phyloP scores from a whole-genome alignment of 306 rosid genomes.

The Prinsepia uniflora region DNA sequence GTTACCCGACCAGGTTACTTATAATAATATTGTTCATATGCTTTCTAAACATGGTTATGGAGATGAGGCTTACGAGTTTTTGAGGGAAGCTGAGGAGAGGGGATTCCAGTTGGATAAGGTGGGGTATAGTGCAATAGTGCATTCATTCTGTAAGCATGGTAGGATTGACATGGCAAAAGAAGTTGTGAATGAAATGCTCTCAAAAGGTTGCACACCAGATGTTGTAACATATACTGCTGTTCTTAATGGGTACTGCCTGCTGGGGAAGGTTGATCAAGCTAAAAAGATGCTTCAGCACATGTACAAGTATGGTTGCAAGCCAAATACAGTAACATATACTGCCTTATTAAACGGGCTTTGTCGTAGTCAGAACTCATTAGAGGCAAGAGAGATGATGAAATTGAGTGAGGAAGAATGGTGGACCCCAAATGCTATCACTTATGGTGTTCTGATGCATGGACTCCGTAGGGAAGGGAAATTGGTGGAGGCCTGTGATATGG shows the following conservation, averaged over 20 bases:
- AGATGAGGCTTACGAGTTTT: constrained; percentile 59
- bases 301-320: constrained; percentile 79
- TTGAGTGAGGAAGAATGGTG: constrained; percentile 82
- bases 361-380: constrained; percentile 62
- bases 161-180: constrained; percentile 58
- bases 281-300: constrained; percentile 79
- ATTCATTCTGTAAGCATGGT: constrained; percentile 68
- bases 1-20: constrained; percentile 75
- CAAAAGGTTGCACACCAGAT: constrained; percentile 70
- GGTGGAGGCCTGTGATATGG: constrained; percentile 66
- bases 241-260: constrained; percentile 62
- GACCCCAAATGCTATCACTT: constrained; percentile 79
- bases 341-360: constrained; percentile 79
- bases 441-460: constrained; percentile 74
- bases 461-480: constrained; percentile 76
- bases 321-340: constrained; percentile 74
- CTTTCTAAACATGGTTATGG: constrained; percentile 74
- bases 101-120: constrained; percentile 73
- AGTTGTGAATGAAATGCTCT: constrained; percentile 64
- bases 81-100: constrained; percentile 72
- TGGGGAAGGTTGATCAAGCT: constrained; percentile 77
- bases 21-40: constrained; percentile 61
- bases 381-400: constrained; percentile 74
- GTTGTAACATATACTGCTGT: constrained; percentile 82
- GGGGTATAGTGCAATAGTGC: constrained; percentile 74